Base-by-base conservation (phyloP, 2,329 filamentous ascomycete genomes). In the Fusarium piperis region DNA sequence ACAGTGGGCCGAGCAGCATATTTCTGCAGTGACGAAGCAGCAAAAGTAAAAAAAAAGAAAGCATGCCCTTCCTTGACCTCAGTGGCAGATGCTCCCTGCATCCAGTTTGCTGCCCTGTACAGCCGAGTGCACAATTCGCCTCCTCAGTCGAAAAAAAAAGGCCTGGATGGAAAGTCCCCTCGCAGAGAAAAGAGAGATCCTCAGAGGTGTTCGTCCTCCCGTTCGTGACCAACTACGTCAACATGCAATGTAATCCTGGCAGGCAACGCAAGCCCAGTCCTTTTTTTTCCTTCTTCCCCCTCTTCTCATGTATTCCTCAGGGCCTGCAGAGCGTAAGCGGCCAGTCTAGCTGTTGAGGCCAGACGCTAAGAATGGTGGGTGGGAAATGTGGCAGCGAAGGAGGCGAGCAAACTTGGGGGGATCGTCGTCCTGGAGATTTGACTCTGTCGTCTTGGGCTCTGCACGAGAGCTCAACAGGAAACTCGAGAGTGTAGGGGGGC, bases 1-100 rank as follows among this genome's bases (percentile, higher is more conserved):
- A 35, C n/a, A 53, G 28, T 20, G 18, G 51, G 51, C 18, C 28
- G 5, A 23, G 23, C 23, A 53, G 32, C 39, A 48, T 44, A 20
- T 32, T 36, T 35, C 18, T 18, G 28, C 35, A 62, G 57, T 20
- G n/a, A 32, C 7, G 28, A 38, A 18, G 36, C 20, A 46, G 48
- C 52, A 55, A 41, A 60, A 39, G 28, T 32, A 69, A 70, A 64
- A 68, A 56, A 71, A 64, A 41, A 51, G 58, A 30, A 20, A 38
- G n/a, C 61, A 15, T 32, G 26, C 13, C n/a, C 32, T 35, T 26
- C 33, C 59, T n/a, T 35, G n/a, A n/a, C n/a, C n/a, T 20, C 33
- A 30, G n/a, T 36, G 46, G 26, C 28, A 38, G 26, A 48, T 32
- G 6, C 64, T 62, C 59, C 68, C n/a, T 59, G 68, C 68, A 68